Conservation (phyloP, 106 monocot genomes). For the Agapanthus africanus region DNA sequence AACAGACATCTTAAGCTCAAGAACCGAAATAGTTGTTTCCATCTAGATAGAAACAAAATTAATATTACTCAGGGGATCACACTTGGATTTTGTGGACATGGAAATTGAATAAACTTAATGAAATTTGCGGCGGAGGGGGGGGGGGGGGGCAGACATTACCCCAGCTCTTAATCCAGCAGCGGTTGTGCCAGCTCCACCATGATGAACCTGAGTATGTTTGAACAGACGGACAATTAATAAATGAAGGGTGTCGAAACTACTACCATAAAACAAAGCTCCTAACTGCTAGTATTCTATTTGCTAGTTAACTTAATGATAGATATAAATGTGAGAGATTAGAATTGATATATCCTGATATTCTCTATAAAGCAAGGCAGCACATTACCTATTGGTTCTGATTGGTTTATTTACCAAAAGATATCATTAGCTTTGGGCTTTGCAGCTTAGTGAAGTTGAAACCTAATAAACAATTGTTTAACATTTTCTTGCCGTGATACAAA, state of each 20-base stretch:
- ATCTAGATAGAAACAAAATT: too few relatives aligned
- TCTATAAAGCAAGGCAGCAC: not conserved
- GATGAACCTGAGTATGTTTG: conserved; percentile 56
- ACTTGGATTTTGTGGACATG: too few relatives aligned
- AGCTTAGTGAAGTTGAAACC: too few relatives aligned
- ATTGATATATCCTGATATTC: not conserved
- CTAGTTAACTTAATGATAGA: not conserved
- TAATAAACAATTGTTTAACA: too few relatives aligned
- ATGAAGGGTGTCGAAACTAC: not conserved
- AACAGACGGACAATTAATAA: not conserved
- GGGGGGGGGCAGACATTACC: conserved; percentile 35
- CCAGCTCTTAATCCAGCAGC: conserved; percentile 89
- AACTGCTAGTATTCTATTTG: not conserved
- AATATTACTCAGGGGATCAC: too few relatives aligned
- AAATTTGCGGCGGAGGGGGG: too few relatives aligned
- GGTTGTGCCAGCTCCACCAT: conserved; percentile 96
- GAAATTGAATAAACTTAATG: too few relatives aligned
- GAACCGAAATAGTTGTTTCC: too few relatives aligned
- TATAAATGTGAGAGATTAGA: not conserved
- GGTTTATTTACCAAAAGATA: not conserved
- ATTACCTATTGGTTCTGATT: not conserved
- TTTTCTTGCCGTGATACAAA: too few relatives aligned
- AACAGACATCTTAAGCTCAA: too few relatives aligned
- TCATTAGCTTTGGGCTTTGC: too few relatives aligned
- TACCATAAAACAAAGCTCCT: not conserved